These are phyloP conservation scores for Aspergillus sclerotioniger DNA, from an alignment of 495 filamentous ascomycete species.

Conservation along the genomic window DNA sequence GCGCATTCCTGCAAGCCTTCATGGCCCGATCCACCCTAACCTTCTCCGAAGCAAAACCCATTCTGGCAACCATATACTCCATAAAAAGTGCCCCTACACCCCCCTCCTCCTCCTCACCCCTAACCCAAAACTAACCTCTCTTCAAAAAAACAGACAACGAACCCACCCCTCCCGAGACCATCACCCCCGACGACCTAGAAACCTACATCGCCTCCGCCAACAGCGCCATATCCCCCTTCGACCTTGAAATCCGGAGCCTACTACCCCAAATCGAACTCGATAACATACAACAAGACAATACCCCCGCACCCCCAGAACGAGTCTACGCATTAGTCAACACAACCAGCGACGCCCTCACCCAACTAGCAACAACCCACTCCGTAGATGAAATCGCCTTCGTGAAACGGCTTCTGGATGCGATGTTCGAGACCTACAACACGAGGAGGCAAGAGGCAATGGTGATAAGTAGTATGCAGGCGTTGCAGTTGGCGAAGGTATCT, in stretches of 20 bases:
- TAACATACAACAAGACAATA: conserved; percentile 5
- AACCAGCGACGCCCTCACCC: conserved; percentile 75
- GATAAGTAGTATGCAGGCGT: conserved; percentile 71
- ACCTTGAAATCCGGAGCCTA: conserved; percentile 78
- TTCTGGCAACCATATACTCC: conserved; percentile 74
- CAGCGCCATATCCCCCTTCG: conserved; percentile 69
- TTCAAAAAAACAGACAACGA: conserved; percentile 33
- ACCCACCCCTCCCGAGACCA: conserved; percentile 48
- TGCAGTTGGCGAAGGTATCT: conserved; percentile 40
- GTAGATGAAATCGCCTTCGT: conserved; percentile 89
- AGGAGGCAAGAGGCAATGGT: conserved; percentile 74
- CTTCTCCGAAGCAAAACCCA: conserved; percentile 64
- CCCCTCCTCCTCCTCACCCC: background rate
- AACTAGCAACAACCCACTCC: conserved; percentile 77
- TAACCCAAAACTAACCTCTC: background rate
- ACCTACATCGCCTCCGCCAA: conserved; percentile 69
- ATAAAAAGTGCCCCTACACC: conserved; percentile 41
- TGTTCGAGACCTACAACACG: conserved; percentile 87
- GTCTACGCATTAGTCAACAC: conserved; percentile 85
- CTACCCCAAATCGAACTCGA: conserved; percentile 54
- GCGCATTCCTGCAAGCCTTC: conserved; percentile 92
- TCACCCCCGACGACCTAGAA: conserved; percentile 66
- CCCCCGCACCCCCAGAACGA: conserved; percentile 26
- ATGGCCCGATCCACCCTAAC: conserved; percentile 75
- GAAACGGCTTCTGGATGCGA: conserved; percentile 82